These are phyloP conservation scores for Gypsophila paniculata DNA, from an alignment of 179 eudicot species.

Conservation along the genomic window DNA sequence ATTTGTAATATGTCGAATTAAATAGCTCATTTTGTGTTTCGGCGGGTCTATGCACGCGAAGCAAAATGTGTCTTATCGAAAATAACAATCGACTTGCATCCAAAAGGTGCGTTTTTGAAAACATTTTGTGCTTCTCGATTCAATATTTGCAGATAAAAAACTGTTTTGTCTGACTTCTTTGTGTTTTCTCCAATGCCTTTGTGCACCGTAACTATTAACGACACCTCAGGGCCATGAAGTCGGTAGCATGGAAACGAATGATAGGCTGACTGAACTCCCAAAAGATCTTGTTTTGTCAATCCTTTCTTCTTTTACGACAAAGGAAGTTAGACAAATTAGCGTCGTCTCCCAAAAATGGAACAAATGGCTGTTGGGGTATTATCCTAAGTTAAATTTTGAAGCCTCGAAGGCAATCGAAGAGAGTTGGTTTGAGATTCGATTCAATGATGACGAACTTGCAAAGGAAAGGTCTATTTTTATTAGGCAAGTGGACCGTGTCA, in stretches of 20 bases:
- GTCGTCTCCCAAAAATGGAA: conserved; percentile 7
- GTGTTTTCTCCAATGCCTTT: background rate
- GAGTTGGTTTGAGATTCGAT: background rate
- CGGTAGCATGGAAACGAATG: background rate
- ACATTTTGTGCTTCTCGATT: background rate
- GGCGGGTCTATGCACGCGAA: background rate
- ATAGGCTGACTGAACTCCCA: conserved; percentile 5
- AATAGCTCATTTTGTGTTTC: background rate
- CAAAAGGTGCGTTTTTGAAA: background rate
- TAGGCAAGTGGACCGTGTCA: background rate
- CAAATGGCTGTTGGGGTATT: conserved; percentile 5
- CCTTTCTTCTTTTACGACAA: conserved; percentile 2
- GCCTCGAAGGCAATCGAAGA: background rate
- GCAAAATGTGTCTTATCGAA: background rate
- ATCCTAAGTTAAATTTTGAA: conserved; percentile 13
- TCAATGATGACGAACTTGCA: background rate
- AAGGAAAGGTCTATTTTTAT: background rate
- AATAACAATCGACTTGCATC: background rate
- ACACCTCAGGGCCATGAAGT: background rate
- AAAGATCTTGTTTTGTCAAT: background rate
- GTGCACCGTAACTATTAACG: background rate
- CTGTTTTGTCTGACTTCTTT: background rate
- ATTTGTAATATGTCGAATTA: background rate
- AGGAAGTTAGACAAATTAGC: conserved; percentile 11
- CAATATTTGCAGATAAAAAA: background rate